These are phyloP conservation scores for Silene uniflora DNA, from an alignment of 148 eudicot species.

Conservation along the genomic window DNA sequence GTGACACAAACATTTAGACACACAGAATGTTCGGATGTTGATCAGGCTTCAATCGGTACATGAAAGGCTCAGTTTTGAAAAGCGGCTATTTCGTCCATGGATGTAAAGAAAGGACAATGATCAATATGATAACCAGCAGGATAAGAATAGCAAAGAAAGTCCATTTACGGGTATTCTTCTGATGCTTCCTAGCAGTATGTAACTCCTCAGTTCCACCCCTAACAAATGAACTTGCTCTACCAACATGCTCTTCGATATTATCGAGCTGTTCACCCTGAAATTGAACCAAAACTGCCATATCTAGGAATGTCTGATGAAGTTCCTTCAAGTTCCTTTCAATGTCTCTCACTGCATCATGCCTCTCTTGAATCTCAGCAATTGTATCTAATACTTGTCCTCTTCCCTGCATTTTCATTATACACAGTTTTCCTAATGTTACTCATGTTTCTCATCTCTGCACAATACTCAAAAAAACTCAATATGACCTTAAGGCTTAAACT, in stretches of 20 bases:
- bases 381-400: conserved; percentile 49
- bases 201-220: conserved; percentile 40
- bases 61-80: not conserved
- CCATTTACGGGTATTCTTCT: conserved; percentile 58
- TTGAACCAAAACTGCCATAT: conserved; percentile 57
- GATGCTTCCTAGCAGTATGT: conserved; percentile 39
- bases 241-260: conserved; percentile 46
- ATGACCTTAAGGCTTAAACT: too few relatives aligned
- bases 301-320: conserved; percentile 49
- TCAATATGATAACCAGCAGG: conserved; percentile 30
- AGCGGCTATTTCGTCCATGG: conserved; percentile 22
- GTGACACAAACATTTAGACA: not conserved
- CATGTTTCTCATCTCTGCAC: not conserved
- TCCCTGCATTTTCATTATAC: conserved; percentile 33
- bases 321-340: conserved; percentile 45
- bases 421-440: not conserved
- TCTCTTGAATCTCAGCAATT: conserved; percentile 53
- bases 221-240: conserved; percentile 40
- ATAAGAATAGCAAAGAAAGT: conserved; percentile 42
- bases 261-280: conserved; percentile 49
- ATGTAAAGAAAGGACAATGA: conserved; percentile 31
- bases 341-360: conserved; percentile 56
- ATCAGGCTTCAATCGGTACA: not conserved
- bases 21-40: not conserved
- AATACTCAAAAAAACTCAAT: too few relatives aligned